Evolutionary conservation across 306 rosid species (phyloP).

Genomic region (Lathyrus oleraceus): DNA sequence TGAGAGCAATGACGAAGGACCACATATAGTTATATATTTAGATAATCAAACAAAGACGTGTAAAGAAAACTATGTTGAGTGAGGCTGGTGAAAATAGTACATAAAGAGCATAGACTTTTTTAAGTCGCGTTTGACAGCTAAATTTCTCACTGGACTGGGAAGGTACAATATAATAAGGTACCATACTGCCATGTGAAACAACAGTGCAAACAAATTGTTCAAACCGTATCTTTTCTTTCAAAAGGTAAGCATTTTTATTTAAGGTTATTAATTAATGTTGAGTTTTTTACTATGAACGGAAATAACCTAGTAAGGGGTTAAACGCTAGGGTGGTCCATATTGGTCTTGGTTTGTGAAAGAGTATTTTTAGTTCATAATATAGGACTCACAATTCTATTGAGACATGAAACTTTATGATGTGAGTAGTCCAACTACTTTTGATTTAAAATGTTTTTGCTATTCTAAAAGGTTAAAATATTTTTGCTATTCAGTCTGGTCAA

Average conservation of each 20-base stretch:
- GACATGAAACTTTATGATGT: slow-evolving; percentile 12
- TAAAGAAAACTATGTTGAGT: slow-evolving; percentile 39
- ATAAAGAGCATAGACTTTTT: slow-evolving; percentile 45
- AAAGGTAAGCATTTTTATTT: slow-evolving; percentile 27
- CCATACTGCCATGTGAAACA: slow-evolving; percentile 63
- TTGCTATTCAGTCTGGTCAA: slow-evolving; percentile 7
- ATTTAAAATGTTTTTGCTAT: slow-evolving; percentile 12
- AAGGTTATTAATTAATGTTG: slow-evolving; percentile 33
- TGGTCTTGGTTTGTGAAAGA: slow-evolving; percentile 22
- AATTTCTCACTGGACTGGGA: slow-evolving; percentile 24
- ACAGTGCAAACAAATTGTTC: slow-evolving; percentile 43
- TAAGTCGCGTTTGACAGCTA: slow-evolving; percentile 31
- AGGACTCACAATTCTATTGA: slow-evolving; percentile 14
- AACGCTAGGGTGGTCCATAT: slow-evolving; percentile 38
- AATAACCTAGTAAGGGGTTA: slow-evolving; percentile 17
- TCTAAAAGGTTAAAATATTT: not conserved
- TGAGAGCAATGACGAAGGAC: slow-evolving; percentile 27
- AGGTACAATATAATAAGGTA: slow-evolving; percentile 17
- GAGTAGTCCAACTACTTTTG: slow-evolving; percentile 11
- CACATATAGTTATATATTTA: slow-evolving; percentile 28
- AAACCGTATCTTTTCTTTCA: slow-evolving; percentile 35
- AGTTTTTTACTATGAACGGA: slow-evolving; percentile 30
- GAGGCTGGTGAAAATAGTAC: slow-evolving; percentile 40
- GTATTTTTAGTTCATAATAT: slow-evolving; percentile 15
- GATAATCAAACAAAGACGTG: slow-evolving; percentile 31